phyloP scores from a whole-genome alignment of 495 filamentous ascomycete genomes.

The Hyaloscypha finlandica region DNA sequence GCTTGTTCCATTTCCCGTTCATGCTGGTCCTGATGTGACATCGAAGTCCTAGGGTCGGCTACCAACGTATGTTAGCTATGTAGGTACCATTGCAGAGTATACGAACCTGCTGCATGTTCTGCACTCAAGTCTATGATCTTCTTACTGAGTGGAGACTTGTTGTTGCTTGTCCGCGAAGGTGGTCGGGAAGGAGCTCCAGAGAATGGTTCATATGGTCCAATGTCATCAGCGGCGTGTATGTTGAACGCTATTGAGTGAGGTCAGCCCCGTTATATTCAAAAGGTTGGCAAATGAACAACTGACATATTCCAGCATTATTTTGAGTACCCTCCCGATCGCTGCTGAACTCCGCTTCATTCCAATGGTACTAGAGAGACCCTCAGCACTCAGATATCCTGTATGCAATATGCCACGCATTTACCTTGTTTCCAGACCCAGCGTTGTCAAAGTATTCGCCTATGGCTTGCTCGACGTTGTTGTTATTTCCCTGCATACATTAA shows the following conservation, averaged over 20 bases:
- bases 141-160: slow-evolving; percentile 45
- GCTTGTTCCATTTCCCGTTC: slow-evolving; percentile 57
- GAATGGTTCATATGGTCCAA: slow-evolving; percentile 38
- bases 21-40: slow-evolving; percentile 52
- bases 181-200: slow-evolving; percentile 66
- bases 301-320: slow-evolving; percentile 37
- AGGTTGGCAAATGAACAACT: slow-evolving; percentile 3
- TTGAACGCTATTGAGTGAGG: slow-evolving; percentile 50
- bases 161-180: slow-evolving; percentile 65
- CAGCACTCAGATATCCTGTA: background rate
- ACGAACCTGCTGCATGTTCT: slow-evolving; percentile 36
- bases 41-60: slow-evolving; percentile 46
- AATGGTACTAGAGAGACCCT: slow-evolving; percentile 35
- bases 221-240: slow-evolving; percentile 55
- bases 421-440: slow-evolving; percentile 35
- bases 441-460: slow-evolving; percentile 48
- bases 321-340: slow-evolving; percentile 45
- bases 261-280: slow-evolving; percentile 16
- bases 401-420: slow-evolving; percentile 21
- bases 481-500: slow-evolving; percentile 37
- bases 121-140: slow-evolving; percentile 40
- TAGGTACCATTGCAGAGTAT: slow-evolving; percentile 7
- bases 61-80: slow-evolving; percentile 27
- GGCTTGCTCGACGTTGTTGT: slow-evolving; percentile 45
- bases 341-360: slow-evolving; percentile 50